phyloP scores from a whole-genome alignment of 2,329 filamentous ascomycete genomes.

The Amauroascus verrucosus region DNA sequence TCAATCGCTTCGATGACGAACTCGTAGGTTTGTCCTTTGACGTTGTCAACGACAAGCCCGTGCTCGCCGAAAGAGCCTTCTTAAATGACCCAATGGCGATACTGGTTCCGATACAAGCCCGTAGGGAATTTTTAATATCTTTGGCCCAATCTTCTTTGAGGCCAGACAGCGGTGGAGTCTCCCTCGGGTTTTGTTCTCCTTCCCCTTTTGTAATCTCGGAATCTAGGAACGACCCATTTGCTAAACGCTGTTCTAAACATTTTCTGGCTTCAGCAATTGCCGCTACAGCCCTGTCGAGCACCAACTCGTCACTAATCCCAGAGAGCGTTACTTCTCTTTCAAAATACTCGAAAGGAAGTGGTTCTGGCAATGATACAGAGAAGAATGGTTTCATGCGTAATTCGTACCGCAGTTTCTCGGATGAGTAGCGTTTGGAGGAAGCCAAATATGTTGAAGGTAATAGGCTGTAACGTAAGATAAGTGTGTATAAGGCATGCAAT shows the following conservation, averaged over 20 bases:
- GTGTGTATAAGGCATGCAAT: conserved; percentile 52
- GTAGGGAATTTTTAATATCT: conserved; percentile 51
- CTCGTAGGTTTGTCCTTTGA: conserved; percentile 7
- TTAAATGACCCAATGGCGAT: conserved; percentile 53
- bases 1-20: conserved; percentile 13
- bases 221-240: conserved; percentile 28
- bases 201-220: conserved; percentile 1
- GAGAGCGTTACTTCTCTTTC: conserved; percentile 34
- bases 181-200: conserved; percentile 5
- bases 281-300: conserved; percentile 33
- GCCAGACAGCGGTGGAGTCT: conserved; percentile 33
- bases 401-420: conserved; percentile 61
- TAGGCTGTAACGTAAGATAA: conserved; percentile 49
- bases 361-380: conserved; percentile 54
- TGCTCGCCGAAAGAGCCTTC: conserved; percentile 42
- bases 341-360: conserved; percentile 57
- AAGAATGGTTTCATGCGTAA: conserved; percentile 80
- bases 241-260: conserved; percentile 35
- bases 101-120: conserved; percentile 60
- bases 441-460: conserved; percentile 40
- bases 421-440: conserved; percentile 53
- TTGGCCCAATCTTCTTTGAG: conserved; percentile 52
- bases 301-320: conserved; percentile 33
- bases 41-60: neutral
- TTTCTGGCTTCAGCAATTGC: conserved; percentile 34